Evolutionary conservation across 768 basidiomycete genomes (phyloP).

Genomic region (Amyloporia xantha): DNA sequence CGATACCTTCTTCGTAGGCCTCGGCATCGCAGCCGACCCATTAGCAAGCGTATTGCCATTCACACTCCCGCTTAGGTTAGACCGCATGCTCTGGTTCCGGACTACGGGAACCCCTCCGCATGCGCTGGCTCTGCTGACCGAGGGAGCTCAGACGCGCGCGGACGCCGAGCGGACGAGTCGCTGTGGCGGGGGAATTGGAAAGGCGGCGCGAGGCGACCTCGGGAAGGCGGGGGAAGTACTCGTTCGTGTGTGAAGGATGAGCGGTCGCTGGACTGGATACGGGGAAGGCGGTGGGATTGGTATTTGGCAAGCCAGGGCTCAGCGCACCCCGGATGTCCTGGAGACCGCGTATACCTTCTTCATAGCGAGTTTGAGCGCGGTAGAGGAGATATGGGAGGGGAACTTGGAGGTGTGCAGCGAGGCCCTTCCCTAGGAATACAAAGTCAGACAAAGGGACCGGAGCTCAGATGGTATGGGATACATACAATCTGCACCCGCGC

Average conservation of each 20-base stretch:
- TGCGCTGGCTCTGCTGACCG: conserved; percentile 26
- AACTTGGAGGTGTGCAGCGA: conserved; percentile 72
- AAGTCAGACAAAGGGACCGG: conserved; percentile 3
- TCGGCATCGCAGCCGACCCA: neutral
- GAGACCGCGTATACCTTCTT: conserved; percentile 76
- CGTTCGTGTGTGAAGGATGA: conserved; percentile 11
- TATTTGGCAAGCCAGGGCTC: conserved; percentile 38
- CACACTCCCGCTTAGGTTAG: neutral
- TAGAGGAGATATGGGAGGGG: conserved; percentile 82
- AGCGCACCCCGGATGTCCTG: conserved; percentile 65
- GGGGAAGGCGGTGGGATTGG: conserved; percentile 19
- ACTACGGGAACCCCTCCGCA: neutral
- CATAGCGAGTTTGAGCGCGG: conserved; percentile 76
- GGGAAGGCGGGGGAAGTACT: conserved; percentile 17
- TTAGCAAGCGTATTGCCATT: neutral
- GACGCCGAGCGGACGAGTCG: conserved; percentile 32
- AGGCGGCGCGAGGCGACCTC: conserved; percentile 4
- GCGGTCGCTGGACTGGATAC: conserved; percentile 1
- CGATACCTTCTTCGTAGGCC: conserved; percentile 40
- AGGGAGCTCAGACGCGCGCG: conserved; percentile 69
- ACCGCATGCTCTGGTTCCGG: neutral
- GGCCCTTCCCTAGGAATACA: conserved; percentile 60
- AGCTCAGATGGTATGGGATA: conserved; percentile 6
- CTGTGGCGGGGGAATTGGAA: neutral
- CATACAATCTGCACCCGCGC: conserved; percentile 75